Base-by-base conservation (phyloP, 148 eudicot species). In the Chenopodium suecicum region DNA sequence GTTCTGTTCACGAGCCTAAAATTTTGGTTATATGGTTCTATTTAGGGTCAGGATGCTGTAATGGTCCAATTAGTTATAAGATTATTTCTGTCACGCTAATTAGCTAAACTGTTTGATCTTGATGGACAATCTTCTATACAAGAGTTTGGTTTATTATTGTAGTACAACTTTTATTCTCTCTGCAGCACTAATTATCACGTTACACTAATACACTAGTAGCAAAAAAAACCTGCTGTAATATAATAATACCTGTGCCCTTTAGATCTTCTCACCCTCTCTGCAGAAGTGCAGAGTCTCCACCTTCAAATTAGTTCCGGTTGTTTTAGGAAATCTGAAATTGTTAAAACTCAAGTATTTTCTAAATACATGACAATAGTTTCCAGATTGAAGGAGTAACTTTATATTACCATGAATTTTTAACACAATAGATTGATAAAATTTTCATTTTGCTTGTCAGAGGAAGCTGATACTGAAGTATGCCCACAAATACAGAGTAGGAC, bases 401-500 rank as follows among this genome's bases (percentile, higher is more conserved):
- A 9, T 32, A 16, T 31, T 48, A 32, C 29, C 27, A 17, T 54
- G 41, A 34, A n/a, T 16, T 27, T 32, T 34, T 7, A 27, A 63
- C 23, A 16, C 37, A 9, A 25, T 13, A 34, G 17, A 25, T 54
- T 74, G 56, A 68, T 29, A 22, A 56, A 63, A 1, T 23, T 72
- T 62, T 13, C 31, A 11, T 65, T 76, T 34, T 75, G 32, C 52
- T 19, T 86, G 25, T 4, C 89, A 87, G 87, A 87, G 89, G 82
- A 87, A 87, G 89, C 87, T 91, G 89, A 92, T 92, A 80, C 66
- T 92, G 85, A 91, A 88, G 81, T 85, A 88, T 72, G 84, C 91
- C 19, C 94, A 92, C 84, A 91, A 91, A 80, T 92, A 92, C 68
- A 83, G 91, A 86, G 86, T 92, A 76, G 94, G 96, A 66, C 86